Conservation (phyloP, 164 flowering plant species). For the Nymphaea thermarum region DNA sequence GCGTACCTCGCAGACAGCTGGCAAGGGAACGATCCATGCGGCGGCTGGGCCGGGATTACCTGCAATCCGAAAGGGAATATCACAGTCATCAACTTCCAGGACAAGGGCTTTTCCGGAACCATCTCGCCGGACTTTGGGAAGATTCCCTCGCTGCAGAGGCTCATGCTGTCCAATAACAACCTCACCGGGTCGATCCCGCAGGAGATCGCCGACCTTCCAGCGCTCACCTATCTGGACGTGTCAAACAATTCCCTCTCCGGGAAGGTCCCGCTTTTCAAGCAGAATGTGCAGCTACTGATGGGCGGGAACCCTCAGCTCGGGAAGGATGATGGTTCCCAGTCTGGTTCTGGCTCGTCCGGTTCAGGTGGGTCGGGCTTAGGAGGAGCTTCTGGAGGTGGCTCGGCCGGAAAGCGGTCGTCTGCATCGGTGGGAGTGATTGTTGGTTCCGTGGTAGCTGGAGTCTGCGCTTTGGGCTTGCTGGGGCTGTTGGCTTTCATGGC, state of each 20-base stretch:
- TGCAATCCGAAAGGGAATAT: constrained; percentile 31
- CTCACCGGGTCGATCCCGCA: constrained; percentile 39
- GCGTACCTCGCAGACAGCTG: constrained; percentile 30
- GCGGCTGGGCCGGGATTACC: constrained; percentile 25
- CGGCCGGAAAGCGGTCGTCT: constrained; percentile 14
- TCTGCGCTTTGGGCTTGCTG: constrained; percentile 13
- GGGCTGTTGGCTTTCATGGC: constrained; percentile 25
- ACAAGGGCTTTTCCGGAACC: constrained; percentile 24
- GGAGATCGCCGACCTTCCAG: constrained; percentile 18
- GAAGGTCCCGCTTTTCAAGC: constrained; percentile 20
- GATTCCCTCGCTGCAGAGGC: constrained; percentile 25
- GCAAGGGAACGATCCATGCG: constrained; percentile 48
- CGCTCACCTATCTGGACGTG: constrained; percentile 34
- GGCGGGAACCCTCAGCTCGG: constrained; percentile 34
- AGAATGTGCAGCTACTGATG: constrained; percentile 16
- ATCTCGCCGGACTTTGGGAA: constrained; percentile 44
- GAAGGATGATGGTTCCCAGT: constrained; percentile 1
- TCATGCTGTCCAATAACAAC: constrained; percentile 37
- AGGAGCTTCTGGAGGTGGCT: neutral
- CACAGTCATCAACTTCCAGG: constrained; percentile 22
- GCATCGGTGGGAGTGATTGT: constrained; percentile 20
- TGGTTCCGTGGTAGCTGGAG: constrained; percentile 31
- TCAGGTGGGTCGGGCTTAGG: neutral
- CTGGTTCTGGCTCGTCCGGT: neutral
- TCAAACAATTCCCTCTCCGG: constrained; percentile 49